A percentile compares a stretch with the other conserved stretches of the same genome.
Evolutionary conservation across 345 rosid genomes (phyloP).

Genomic region (Pistacia integerrima): DNA sequence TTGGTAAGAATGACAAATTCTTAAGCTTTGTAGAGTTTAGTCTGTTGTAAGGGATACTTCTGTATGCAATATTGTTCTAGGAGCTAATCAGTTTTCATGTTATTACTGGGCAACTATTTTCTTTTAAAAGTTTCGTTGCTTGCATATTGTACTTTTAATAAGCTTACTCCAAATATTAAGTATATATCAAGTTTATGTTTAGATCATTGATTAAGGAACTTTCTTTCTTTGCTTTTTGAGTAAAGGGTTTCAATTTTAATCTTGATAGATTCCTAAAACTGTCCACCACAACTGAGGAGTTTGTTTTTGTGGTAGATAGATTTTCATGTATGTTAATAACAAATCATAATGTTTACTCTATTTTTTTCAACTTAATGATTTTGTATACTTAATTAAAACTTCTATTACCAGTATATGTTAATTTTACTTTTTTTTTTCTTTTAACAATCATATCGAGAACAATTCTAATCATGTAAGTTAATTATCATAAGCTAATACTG

Average conservation of each 20-base stretch:
- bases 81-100: background rate
- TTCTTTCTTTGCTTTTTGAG: background rate
- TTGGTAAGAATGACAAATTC: slow-evolving; percentile 50
- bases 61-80: background rate
- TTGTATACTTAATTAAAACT: background rate
- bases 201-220: background rate
- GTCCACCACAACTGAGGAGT: no score
- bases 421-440: background rate
- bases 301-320: no score
- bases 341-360: no score
- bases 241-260: background rate
- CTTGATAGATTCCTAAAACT: no score
- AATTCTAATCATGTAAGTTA: no score
- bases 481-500: background rate
- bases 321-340: no score
- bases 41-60: background rate
- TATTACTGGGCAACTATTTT: background rate
- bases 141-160: background rate
- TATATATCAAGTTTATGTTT: background rate
- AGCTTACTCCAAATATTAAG: background rate
- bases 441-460: background rate
- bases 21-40: background rate
- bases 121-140: background rate
- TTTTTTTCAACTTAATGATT: background rate
- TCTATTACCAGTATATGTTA: background rate